These are phyloP conservation scores for Tetrahymena thermophila DNA, from an alignment of 73 alveolate species.

Conservation along the genomic window DNA sequence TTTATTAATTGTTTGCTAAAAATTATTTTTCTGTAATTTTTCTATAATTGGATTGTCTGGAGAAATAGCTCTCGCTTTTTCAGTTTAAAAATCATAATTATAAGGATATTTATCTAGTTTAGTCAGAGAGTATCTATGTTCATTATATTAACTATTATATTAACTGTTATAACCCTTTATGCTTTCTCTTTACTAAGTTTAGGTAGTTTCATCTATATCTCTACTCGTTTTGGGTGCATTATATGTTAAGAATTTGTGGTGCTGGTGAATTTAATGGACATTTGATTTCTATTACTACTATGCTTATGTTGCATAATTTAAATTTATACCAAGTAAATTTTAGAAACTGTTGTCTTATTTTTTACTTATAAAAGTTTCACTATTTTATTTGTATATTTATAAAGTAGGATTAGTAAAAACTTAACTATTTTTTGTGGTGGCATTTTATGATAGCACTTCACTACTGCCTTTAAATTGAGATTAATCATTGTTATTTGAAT, in stretches of 20 bases:
- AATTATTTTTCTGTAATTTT: background rate
- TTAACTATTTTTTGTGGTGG: background rate
- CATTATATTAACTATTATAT: background rate
- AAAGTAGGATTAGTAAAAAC: background rate
- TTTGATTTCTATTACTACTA: background rate
- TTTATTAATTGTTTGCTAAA: background rate
- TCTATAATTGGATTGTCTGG: background rate
- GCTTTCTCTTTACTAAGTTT: background rate
- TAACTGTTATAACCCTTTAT: background rate
- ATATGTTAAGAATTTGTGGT: background rate
- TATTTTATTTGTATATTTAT: background rate
- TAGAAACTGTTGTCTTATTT: background rate
- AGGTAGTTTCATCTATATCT: background rate
- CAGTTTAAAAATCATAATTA: background rate
- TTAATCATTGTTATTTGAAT: background rate
- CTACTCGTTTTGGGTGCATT: background rate
- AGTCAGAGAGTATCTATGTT: background rate
- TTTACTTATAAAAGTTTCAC: background rate
- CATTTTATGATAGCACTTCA: background rate
- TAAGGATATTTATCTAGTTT: background rate
- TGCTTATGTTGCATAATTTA: background rate
- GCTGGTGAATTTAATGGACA: background rate
- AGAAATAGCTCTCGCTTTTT: background rate
- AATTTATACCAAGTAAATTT: background rate
- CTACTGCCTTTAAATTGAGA: background rate